These are phyloP conservation scores for Russula sp. DNA, from an alignment of 768 basidiomycete species.

Conservation along the genomic window DNA sequence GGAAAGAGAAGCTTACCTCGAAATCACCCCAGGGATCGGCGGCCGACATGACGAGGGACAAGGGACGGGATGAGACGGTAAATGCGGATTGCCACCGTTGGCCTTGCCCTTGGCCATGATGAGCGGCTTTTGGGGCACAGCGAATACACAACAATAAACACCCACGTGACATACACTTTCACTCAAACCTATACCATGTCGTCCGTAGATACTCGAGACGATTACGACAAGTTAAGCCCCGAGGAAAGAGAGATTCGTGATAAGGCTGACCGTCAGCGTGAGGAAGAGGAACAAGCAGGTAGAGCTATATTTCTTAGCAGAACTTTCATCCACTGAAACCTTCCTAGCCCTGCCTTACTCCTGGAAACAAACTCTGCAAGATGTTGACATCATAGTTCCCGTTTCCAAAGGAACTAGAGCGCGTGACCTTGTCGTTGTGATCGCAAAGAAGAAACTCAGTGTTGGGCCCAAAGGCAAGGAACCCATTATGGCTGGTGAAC, in stretches of 20 bases:
- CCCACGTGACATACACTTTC: conserved; percentile 9
- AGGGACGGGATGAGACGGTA: not conserved
- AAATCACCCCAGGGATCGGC: conserved; percentile 64
- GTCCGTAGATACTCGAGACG: conserved; percentile 31
- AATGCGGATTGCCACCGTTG: not conserved
- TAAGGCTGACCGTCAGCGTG: conserved; percentile 57
- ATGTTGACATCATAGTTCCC: conserved; percentile 76
- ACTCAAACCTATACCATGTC: conserved; percentile 12
- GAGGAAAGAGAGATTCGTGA: conserved; percentile 75
- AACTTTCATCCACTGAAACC: conserved; percentile 19
- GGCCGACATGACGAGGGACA: conserved; percentile 46
- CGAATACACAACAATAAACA: conserved; percentile 35
- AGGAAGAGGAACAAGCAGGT: conserved; percentile 83
- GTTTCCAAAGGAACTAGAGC: conserved; percentile 85
- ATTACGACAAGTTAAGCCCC: conserved; percentile 69
- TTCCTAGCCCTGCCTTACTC: conserved; percentile 74
- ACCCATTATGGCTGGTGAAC: conserved; percentile 79
- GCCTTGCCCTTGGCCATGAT: not conserved
- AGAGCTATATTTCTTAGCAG: conserved; percentile 30
- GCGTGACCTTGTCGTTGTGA: conserved; percentile 62
- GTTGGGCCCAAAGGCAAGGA: conserved; percentile 84
- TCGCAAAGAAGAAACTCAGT: conserved; percentile 78
- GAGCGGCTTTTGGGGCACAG: not conserved
- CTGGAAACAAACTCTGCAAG: conserved; percentile 88
- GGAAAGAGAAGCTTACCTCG: conserved; percentile 44